Base-by-base conservation (phyloP, 2,329 filamentous ascomycete genomes). In the Diplodia intermedia region DNA sequence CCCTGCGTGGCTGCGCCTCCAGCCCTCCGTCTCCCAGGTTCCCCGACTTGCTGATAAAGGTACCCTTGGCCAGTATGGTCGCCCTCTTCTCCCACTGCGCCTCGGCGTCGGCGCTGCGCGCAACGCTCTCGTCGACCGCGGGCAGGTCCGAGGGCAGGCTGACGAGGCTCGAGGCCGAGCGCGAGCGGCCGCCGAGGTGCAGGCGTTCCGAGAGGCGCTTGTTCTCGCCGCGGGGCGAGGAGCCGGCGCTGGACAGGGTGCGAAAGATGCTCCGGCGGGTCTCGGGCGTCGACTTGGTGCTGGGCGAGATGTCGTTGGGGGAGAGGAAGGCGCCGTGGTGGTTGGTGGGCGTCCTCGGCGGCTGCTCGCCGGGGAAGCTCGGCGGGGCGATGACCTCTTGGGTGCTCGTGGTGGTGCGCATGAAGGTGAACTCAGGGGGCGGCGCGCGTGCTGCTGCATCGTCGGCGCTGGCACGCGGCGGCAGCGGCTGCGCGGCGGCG, bases 51-150 rank as follows among this genome's bases (percentile, higher is more conserved):
- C 78, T 82, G 70, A 82, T 77, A 61, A 83, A 81, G 69, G 84
- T 83, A 69, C 79, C 85, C 72, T 86, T 87, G 38, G 92, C 94
- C 71, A 98, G 83, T 69, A 96, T 87, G n/a, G 94, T 97, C 33
- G 95, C 95, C 69, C 94, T 86, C 82, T 91, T 90, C 84, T 98
- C 95, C 95, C 95, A 99, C 80, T 91, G 86, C 69, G 88, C 88
- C 82, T 68, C 81, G 76, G 71, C 81, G 78, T 74, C 83, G 80
- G 71, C 80, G 77, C 71, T 81, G 78, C 75, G 71, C 63, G 77
- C 78, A 29, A 79, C 78, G 1, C 73, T 75, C 31, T 75, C 77
- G 72, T 84, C 81, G 68, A 97, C 92, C 70, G 90, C 89, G 26
- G 94, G 94, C 65, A 98, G 85, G 80, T 97, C 86, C 65, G 86